A percentile compares a stretch with the other conserved stretches of the same genome.
phyloP scores from a whole-genome alignment of 345 rosid genomes.

The Eutrema yunnanense region DNA sequence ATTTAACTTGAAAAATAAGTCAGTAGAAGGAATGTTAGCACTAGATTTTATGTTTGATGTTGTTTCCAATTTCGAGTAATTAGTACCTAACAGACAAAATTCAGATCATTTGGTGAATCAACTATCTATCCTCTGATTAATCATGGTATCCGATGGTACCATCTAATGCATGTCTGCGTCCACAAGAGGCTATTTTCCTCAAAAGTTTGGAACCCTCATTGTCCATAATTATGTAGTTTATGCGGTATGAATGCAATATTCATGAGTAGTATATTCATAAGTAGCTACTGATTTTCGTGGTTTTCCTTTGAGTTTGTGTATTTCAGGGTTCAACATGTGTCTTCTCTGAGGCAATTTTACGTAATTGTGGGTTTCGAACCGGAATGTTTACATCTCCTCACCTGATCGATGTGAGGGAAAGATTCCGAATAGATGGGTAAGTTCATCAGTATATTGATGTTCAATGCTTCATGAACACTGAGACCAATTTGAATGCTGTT shows the following conservation, averaged over 20 bases:
- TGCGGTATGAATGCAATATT: neutral
- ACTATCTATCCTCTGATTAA: neutral
- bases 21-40: neutral
- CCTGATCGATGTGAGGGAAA: constrained; percentile 88
- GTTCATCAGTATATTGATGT: constrained; percentile 22
- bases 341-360: constrained; percentile 74
- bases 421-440: constrained; percentile 78
- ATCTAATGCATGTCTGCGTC: neutral
- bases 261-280: neutral
- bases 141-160: neutral
- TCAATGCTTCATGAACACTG: constrained; percentile 1
- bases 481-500: constrained; percentile 3
- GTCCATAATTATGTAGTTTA: neutral
- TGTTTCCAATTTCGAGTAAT: neutral
- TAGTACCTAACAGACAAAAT: neutral
- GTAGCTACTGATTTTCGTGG: constrained; percentile 3
- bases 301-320: neutral
- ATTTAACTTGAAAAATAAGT: neutral
- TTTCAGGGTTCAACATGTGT: constrained; percentile 92
- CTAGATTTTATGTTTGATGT: neutral
- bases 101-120: neutral
- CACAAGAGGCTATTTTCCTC: neutral
- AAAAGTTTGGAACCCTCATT: neutral
- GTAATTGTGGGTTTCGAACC: constrained; percentile 74
- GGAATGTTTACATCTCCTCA: constrained; percentile 92